Evolutionary conservation across 2,329 filamentous ascomycete genomes (phyloP).

Genomic region (Pseudogymnoascus sp.): DNA sequence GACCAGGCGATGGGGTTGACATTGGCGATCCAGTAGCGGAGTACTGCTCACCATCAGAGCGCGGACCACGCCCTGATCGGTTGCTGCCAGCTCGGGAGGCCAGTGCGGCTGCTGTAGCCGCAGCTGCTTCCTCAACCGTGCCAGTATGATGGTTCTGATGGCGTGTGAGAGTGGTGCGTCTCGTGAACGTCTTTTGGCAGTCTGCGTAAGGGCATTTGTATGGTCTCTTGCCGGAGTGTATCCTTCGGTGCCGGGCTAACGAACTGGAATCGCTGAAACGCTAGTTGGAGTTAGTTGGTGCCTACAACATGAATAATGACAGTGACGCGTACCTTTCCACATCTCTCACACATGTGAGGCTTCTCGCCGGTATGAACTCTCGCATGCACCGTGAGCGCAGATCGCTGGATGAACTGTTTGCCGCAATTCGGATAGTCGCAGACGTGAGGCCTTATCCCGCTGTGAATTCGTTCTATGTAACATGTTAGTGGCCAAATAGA

Average conservation of each 20-base stretch:
- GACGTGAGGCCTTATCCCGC: conserved; percentile 80
- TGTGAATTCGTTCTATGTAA: conserved; percentile 82
- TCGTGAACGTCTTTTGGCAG: conserved; percentile 97
- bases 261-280: conserved; percentile 96
- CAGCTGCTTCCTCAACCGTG: conserved; percentile 88
- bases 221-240: conserved; percentile 89
- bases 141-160: conserved; percentile 96
- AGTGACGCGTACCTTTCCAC: conserved; percentile 67
- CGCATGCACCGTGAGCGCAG: conserved; percentile 88
- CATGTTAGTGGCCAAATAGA: background rate
- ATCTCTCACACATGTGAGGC: conserved; percentile 94
- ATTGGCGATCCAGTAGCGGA: conserved; percentile 68
- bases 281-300: conserved; percentile 41
- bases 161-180: conserved; percentile 86
- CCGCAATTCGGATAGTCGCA: conserved; percentile 85
- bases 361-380: conserved; percentile 97
- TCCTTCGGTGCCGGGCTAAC: conserved; percentile 83
- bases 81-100: conserved; percentile 41
- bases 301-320: background rate
- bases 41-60: conserved; percentile 64
- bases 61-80: conserved; percentile 42
- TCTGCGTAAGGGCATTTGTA: conserved; percentile 98
- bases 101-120: conserved; percentile 78
- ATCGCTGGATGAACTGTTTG: conserved; percentile 96
- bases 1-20: conserved; percentile 70